Base-by-base conservation (phyloP, 805 yeast species). In the Lipomyces oligophaga region DNA sequence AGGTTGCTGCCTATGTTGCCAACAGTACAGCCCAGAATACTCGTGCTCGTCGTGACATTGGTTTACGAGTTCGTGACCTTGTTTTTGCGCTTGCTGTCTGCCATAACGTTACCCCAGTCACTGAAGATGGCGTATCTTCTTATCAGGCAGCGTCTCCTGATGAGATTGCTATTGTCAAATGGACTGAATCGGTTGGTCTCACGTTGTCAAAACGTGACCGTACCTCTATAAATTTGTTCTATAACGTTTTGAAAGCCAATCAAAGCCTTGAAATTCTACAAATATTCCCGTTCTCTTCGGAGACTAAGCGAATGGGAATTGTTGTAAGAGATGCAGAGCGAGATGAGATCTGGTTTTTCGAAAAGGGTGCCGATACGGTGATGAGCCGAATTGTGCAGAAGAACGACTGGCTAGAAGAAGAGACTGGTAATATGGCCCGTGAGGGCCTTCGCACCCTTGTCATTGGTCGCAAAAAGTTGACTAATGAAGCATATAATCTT, bases 111-210 rank as follows among this genome's bases (percentile, higher is more conserved):
- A 94, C 98, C 0, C 99, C 99, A 1, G 80, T 95, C 0, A 77
- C 80, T 55, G 93, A 83, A 47, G 85, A 81, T 54, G 87, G 85
- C 22, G 80, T 72, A 47, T 64, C 81, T 13, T 76, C 87, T 1
- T 93, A 89, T 63, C 99, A 93, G 67, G 98, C 98, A 0, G 97
- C 97, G 0, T 89, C 97, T 0, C 99, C 99, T 0, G 99, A 93
- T 70, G 99, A 93, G 64, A 81, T 93, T 58, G 98, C 99, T 24
- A 93, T 93, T 54, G 97, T 93, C 16, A 83, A 83, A 60, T 93
- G 87, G 68, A 85, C 96, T 0, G 94, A 87, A 54, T 64, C 71
- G 2, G 90, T 89, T 25, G 99, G 98, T 0, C 70, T 93, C 28
- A 77, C 88, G 5, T 72, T 93, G 36, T 74, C 79, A 49, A 81